Conservation (phyloP, 768 basidiomycete species). For the Trametes meyenii region DNA sequence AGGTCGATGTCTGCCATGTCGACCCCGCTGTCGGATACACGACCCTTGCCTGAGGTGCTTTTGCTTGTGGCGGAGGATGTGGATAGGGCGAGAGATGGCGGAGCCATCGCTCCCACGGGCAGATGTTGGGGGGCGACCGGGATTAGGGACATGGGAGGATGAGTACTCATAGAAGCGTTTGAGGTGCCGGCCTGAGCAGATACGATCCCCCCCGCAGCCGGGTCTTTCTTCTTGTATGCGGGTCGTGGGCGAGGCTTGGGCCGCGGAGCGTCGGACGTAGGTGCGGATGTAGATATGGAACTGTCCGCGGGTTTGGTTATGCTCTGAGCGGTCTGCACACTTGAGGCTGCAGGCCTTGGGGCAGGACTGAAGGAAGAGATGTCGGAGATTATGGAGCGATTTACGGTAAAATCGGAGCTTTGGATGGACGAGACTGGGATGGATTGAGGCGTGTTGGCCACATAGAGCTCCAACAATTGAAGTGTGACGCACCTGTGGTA, state of each 20-base stretch:
- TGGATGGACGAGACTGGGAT: conserved; percentile 5
- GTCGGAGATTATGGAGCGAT: conserved; percentile 6
- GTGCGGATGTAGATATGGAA: conserved; percentile 7
- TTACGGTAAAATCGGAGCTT: conserved; percentile 5
- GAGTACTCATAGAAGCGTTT: background rate
- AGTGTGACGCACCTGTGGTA: background rate
- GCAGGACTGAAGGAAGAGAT: conserved; percentile 14
- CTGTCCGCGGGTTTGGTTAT: background rate
- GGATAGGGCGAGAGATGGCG: background rate
- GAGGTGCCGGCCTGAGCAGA: background rate
- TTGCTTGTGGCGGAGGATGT: conserved; percentile 9
- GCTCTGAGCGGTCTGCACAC: background rate
- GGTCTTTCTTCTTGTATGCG: conserved; percentile 10
- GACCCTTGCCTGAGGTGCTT: background rate
- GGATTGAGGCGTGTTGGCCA: background rate
- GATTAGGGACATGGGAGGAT: background rate
- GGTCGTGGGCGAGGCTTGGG: conserved; percentile 21
- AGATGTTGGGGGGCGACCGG: background rate
- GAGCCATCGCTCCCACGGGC: background rate
- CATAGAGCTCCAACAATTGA: background rate
- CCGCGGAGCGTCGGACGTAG: background rate
- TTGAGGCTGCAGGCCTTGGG: background rate
- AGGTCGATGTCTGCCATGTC: conserved; percentile 10
- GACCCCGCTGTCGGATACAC: conserved; percentile 11
- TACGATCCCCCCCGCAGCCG: background rate